Conservation (phyloP, 208 protist species). For the Acanthamoeba culbertsoni region DNA sequence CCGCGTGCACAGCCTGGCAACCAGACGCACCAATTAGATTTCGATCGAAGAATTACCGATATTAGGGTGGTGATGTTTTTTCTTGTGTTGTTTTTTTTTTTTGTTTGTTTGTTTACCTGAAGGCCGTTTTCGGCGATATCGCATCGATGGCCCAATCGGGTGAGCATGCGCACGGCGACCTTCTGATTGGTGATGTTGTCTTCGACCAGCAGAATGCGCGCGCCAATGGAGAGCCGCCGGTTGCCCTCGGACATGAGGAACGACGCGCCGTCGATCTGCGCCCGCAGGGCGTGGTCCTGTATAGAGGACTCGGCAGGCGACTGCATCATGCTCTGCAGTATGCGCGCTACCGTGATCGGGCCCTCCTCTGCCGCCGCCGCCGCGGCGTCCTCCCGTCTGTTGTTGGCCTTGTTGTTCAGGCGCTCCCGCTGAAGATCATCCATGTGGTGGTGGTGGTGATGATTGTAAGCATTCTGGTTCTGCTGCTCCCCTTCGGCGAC, state of each 20-base stretch:
- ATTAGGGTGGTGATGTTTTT: too few relatives aligned
- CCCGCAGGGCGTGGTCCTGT: background rate
- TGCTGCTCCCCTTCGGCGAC: too few relatives aligned
- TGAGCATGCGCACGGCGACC: slow-evolving; percentile 22
- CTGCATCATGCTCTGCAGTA: slow-evolving; percentile 5
- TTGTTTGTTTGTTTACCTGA: background rate
- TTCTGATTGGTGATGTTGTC: slow-evolving; percentile 43
- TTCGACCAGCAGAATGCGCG: background rate
- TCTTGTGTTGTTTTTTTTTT: too few relatives aligned
- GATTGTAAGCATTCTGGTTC: too few relatives aligned
- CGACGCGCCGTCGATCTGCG: background rate
- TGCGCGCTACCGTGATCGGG: background rate
- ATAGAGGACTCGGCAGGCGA: background rate
- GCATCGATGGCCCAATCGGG: background rate
- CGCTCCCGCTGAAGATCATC: too few relatives aligned
- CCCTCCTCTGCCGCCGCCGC: background rate
- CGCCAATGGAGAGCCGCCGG: background rate
- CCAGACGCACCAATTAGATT: background rate
- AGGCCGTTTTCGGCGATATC: background rate
- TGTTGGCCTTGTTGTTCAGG: background rate
- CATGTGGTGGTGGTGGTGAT: too few relatives aligned
- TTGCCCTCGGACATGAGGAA: slow-evolving; percentile 22
- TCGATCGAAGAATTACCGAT: too few relatives aligned
- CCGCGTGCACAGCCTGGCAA: background rate
- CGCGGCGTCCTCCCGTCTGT: background rate